These are phyloP conservation scores for Beauveria caledonica DNA, from an alignment of 2,329 filamentous ascomycete species.

Conservation along the genomic window DNA sequence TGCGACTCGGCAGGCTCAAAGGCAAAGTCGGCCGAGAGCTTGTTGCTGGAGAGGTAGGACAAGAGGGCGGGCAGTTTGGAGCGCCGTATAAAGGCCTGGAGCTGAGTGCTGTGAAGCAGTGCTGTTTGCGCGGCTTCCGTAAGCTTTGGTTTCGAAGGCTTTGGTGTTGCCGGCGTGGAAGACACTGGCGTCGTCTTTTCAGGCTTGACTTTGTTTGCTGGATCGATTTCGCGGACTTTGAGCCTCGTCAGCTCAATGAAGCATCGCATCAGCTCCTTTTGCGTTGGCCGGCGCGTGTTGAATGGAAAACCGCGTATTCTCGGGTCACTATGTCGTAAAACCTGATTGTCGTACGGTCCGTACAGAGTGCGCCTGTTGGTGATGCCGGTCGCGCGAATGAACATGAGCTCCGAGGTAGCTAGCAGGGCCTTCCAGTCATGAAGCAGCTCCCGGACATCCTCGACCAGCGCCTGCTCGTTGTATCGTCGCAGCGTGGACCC, in stretches of 20 bases:
- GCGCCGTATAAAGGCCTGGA: constrained; percentile 79
- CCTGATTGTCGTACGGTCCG: constrained; percentile 82
- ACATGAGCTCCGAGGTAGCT: constrained; percentile 75
- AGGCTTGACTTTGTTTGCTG: constrained; percentile 45
- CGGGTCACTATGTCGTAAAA: constrained; percentile 69
- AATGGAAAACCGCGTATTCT: constrained; percentile 86
- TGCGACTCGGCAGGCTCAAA: constrained; percentile 68
- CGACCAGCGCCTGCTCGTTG: constrained; percentile 82
- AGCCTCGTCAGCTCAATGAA: constrained; percentile 91
- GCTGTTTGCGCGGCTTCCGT: constrained; percentile 79
- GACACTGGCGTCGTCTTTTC: constrained; percentile 26
- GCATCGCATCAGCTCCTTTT: constrained; percentile 86
- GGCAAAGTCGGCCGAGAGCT: constrained; percentile 59
- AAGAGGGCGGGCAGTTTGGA: constrained; percentile 84
- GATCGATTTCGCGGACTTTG: constrained; percentile 73
- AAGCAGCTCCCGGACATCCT: constrained; percentile 78
- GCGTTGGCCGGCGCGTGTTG: constrained; percentile 82
- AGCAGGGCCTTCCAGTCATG: constrained; percentile 80
- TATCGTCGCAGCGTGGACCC: constrained; percentile 84
- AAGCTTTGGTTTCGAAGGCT: constrained; percentile 53
- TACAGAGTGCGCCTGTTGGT: constrained; percentile 84
- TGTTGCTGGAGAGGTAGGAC: constrained; percentile 73
- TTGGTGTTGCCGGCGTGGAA: constrained; percentile 32
- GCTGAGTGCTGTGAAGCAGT: constrained; percentile 75
- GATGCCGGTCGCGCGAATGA: constrained; percentile 79